A percentile compares a stretch with the other conserved stretches of the same genome.
These are phyloP conservation scores for Baorangia bicolor DNA, from an alignment of 768 basidiomycete genomes.

Conservation along the genomic window DNA sequence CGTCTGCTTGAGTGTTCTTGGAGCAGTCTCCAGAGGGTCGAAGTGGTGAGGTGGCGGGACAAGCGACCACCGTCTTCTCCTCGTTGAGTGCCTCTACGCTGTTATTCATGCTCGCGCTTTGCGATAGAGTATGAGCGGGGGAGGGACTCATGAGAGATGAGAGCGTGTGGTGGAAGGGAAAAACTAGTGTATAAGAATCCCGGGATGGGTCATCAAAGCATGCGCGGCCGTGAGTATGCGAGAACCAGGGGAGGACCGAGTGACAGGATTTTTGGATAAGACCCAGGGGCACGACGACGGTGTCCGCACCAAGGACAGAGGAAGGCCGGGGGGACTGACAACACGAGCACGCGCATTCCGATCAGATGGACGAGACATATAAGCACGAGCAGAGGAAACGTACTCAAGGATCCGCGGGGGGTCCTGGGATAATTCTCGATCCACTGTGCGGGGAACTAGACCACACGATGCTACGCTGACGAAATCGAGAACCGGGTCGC, in stretches of 20 bases:
- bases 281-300: conserved; percentile 6
- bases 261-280: conserved; percentile 3
- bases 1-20: neutral
- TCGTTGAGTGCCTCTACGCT: conserved; percentile 28
- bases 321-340: conserved; percentile 8
- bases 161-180: neutral
- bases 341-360: conserved; percentile 11
- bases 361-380: conserved; percentile 27
- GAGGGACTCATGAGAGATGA: conserved; percentile 27
- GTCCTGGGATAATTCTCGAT: conserved; percentile 29
- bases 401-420: conserved; percentile 32
- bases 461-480: conserved; percentile 14
- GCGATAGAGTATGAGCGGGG: conserved; percentile 29
- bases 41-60: neutral
- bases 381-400: conserved; percentile 13
- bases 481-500: conserved; percentile 9
- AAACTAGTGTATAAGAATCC: conserved; percentile 17
- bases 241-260: conserved; percentile 8
- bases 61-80: conserved; percentile 19
- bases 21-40: neutral
- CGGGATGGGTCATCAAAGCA: conserved; percentile 16
- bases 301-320: conserved; percentile 6
- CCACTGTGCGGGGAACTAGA: conserved; percentile 29
- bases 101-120: conserved; percentile 31
- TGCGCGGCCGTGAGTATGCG: conserved; percentile 8